These are phyloP conservation scores for Emydomyces testavorans DNA, from an alignment of 2,329 filamentous ascomycete genomes.

Conservation along the genomic window DNA sequence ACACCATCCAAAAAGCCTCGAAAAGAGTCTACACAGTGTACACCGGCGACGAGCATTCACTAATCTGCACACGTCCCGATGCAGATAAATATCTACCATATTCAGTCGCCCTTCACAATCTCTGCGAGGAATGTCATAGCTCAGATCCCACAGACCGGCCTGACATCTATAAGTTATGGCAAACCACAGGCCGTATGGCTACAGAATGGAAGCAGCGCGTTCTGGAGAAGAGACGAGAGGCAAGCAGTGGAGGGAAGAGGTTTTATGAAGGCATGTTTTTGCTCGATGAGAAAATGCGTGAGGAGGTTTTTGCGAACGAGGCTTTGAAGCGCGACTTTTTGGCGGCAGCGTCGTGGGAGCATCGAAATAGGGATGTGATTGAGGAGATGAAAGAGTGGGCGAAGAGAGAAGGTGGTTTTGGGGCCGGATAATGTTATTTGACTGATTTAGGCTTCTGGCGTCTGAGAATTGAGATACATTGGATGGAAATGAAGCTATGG, in stretches of 20 bases:
- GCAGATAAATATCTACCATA: constrained; percentile 10
- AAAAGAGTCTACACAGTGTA: constrained; percentile 3
- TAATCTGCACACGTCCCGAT: not conserved
- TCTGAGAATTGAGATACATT: too few relatives aligned
- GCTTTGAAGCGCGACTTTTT: not conserved
- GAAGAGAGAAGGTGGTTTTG: too few relatives aligned
- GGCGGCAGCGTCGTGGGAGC: not conserved
- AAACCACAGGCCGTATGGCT: constrained; percentile 4
- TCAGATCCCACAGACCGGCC: not conserved
- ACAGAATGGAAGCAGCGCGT: constrained; percentile 1
- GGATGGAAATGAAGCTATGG: too few relatives aligned
- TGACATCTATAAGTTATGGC: constrained; percentile 9
- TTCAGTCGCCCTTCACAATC: constrained; percentile 3
- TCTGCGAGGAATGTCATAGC: not conserved
- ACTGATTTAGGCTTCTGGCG: too few relatives aligned
- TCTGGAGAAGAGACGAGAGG: not conserved
- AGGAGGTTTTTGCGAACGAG: constrained; percentile 2
- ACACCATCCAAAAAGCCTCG: constrained; percentile 3
- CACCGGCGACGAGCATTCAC: not conserved
- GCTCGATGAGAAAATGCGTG: not conserved
- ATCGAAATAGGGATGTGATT: not conserved
- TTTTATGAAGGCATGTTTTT: constrained; percentile 12
- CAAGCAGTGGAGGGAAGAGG: not conserved
- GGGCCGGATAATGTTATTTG: too few relatives aligned
- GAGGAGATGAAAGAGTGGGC: not conserved